Evolutionary conservation across 306 rosid genomes (phyloP).

Genomic region (Adenanthera pavonina): DNA sequence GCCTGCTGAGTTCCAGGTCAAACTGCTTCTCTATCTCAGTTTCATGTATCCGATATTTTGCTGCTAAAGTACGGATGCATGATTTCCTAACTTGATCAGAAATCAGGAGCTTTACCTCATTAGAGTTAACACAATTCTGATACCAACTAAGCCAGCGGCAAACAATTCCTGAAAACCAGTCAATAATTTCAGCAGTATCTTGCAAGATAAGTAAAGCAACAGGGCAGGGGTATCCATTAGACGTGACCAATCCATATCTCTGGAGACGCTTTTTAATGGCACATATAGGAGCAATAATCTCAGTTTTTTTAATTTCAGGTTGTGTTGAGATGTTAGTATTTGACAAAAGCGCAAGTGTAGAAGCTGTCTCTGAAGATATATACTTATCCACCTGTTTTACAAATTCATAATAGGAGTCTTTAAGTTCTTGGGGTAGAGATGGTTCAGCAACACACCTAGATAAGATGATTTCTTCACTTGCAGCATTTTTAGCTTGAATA

Average conservation of each 20-base stretch:
- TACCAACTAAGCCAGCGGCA: constrained; percentile 92
- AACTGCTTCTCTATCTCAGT: constrained; percentile 69
- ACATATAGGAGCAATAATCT: constrained; percentile 70
- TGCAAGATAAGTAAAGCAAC: constrained; percentile 68
- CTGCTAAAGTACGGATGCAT: constrained; percentile 92
- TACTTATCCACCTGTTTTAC: constrained; percentile 64
- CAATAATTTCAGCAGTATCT: constrained; percentile 72
- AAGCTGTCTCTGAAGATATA: constrained; percentile 74
- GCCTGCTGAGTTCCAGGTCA: constrained; percentile 69
- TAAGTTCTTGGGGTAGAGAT: constrained; percentile 75
- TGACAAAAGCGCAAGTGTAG: constrained; percentile 67
- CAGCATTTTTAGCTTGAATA: constrained; percentile 57
- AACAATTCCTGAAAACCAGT: constrained; percentile 80
- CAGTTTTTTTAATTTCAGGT: constrained; percentile 52
- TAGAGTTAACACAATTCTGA: constrained; percentile 58
- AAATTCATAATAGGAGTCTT: constrained; percentile 71
- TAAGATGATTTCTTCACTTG: constrained; percentile 66
- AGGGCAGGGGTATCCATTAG: constrained; percentile 62
- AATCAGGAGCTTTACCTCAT: constrained; percentile 68
- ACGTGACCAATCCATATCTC: constrained; percentile 74
- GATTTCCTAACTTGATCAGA: constrained; percentile 71
- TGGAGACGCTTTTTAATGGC: constrained; percentile 64
- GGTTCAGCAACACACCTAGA: constrained; percentile 72
- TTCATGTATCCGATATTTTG: constrained; percentile 77
- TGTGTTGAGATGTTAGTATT: constrained; percentile 52